Evolutionary conservation across 2,329 filamentous ascomycete genomes (phyloP).

Genomic region (Cercospora beticola): DNA sequence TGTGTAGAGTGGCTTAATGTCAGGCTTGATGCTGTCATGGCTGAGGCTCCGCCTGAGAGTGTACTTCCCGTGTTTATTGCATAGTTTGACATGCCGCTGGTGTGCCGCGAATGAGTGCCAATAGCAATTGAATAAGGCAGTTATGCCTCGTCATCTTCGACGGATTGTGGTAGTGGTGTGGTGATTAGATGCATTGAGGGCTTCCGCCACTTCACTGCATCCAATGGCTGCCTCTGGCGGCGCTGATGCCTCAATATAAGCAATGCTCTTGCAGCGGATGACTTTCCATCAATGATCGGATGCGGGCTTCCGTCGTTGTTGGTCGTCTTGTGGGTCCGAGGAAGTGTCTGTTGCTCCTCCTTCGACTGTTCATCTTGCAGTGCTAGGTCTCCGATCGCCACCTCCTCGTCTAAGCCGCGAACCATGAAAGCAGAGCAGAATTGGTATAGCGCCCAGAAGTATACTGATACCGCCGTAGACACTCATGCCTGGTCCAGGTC

Average conservation of each 20-base stretch:
- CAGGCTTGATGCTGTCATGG: neutral
- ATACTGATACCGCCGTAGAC: conserved; percentile 40
- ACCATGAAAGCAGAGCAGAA: conserved; percentile 5
- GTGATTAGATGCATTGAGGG: neutral
- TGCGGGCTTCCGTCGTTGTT: neutral
- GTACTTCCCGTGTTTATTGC: neutral
- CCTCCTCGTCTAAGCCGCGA: neutral
- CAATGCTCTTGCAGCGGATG: neutral
- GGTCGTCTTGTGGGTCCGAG: neutral
- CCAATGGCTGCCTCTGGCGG: neutral
- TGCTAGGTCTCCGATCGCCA: neutral
- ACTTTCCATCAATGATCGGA: neutral
- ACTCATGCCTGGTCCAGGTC: conserved; percentile 41
- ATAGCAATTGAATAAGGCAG: neutral
- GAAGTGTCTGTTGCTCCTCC: neutral
- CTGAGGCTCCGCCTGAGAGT: neutral
- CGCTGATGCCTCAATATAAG: neutral
- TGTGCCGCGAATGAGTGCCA: neutral
- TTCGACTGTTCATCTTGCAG: neutral
- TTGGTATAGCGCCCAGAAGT: neutral
- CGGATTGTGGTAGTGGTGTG: neutral
- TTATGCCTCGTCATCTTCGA: neutral
- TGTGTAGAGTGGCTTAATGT: neutral
- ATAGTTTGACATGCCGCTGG: conserved; percentile 6
- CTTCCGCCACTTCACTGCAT: neutral